Evolutionary conservation across 1,284 basidiomycete species (phyloP).

Genomic region (Ganoderma lucidum): DNA sequence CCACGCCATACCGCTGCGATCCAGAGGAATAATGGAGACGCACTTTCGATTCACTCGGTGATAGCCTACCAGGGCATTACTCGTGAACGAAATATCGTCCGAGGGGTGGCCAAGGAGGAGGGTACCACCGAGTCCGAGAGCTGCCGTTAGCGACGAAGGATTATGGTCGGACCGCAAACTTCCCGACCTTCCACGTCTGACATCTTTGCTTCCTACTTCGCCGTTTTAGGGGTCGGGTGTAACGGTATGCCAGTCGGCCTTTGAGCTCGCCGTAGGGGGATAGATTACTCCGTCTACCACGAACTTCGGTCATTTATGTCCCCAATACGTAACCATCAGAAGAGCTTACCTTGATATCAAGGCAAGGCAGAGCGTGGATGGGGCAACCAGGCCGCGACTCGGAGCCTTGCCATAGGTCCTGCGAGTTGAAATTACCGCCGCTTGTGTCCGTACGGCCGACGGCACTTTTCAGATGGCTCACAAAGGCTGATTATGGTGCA

Average conservation of each 20-base stretch:
- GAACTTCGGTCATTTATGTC: background rate
- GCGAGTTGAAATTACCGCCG: background rate
- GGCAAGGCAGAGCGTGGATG: background rate
- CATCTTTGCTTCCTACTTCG: no score
- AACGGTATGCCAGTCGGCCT: background rate
- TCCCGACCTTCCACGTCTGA: background rate
- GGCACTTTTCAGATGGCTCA: background rate
- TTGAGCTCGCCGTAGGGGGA: background rate
- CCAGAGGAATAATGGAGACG: background rate
- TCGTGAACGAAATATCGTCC: background rate
- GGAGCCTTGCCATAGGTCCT: background rate
- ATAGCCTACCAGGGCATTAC: background rate
- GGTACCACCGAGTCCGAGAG: background rate
- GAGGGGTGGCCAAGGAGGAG: no score
- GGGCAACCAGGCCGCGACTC: background rate
- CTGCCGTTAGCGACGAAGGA: background rate
- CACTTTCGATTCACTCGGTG: background rate
- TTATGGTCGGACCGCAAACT: background rate
- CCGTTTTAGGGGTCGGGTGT: no score
- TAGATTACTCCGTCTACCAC: background rate
- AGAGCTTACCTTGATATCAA: background rate
- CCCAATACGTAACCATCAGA: background rate
- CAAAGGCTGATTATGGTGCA: background rate
- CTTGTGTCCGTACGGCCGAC: background rate
- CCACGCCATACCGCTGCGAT: background rate